Percentiles rank a stretch among this genome's conserved stretches.
phyloP scores from a whole-genome alignment of 192 early-diverging fungal species.

The Coemansia sp. region DNA sequence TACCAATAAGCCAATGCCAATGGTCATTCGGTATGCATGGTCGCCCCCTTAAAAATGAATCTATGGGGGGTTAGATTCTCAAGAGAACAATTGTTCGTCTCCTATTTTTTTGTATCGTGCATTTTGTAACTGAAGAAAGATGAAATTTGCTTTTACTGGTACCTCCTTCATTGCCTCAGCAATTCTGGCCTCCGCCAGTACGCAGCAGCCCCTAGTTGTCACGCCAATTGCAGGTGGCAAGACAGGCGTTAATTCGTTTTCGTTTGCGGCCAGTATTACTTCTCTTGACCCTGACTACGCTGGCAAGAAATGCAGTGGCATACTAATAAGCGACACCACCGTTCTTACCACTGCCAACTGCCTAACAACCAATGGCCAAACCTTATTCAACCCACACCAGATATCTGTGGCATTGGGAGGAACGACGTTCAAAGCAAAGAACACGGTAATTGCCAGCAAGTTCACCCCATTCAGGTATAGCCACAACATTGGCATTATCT shows the following conservation, averaged over 20 bases:
- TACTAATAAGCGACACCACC: slow-evolving; percentile 15
- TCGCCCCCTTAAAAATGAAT: background rate
- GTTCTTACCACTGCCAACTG: slow-evolving; percentile 42
- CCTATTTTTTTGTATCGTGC: background rate
- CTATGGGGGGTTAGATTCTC: background rate
- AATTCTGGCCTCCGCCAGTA: background rate
- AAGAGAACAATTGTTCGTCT: background rate
- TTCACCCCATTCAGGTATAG: slow-evolving; percentile 4
- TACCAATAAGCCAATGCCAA: background rate
- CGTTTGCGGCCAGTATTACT: slow-evolving; percentile 29
- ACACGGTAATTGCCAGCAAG: slow-evolving; percentile 13
- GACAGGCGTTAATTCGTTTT: background rate
- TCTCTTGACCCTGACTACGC: slow-evolving; percentile 16
- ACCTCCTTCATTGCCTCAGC: background rate
- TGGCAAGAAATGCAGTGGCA: slow-evolving; percentile 34
- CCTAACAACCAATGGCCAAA: slow-evolving; percentile 10
- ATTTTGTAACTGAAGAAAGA: background rate
- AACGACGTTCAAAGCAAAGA: slow-evolving; percentile 9
- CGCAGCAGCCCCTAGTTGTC: background rate
- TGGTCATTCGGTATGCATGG: background rate
- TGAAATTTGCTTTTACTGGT: background rate
- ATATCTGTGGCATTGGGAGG: slow-evolving; percentile 18
- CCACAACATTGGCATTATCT: slow-evolving; percentile 29
- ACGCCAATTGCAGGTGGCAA: background rate
- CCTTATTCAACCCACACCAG: slow-evolving; percentile 16